These are phyloP conservation scores for Talinum fruticosum DNA, from an alignment of 148 eudicot species.

Conservation along the genomic window DNA sequence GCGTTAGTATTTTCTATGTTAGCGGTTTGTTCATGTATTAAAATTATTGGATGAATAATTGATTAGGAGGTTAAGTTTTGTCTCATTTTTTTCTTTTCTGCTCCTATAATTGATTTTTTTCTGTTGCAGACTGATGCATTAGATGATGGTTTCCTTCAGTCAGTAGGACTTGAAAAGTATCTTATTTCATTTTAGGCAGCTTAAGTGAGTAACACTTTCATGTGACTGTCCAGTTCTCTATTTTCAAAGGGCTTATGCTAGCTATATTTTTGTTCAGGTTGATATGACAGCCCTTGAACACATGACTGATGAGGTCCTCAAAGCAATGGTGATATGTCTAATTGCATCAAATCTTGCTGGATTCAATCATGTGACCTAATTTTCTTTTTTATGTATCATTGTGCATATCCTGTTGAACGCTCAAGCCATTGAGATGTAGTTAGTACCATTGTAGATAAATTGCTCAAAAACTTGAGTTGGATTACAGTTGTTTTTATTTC, in stretches of 20 bases:
- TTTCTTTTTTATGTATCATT: background rate
- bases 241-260: background rate
- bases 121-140: slow-evolving; percentile 56
- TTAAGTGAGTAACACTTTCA: slow-evolving; percentile 47
- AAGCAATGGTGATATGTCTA: slow-evolving; percentile 63
- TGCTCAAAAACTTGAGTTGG: background rate
- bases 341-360: background rate
- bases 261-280: slow-evolving; percentile 48
- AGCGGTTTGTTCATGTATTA: background rate
- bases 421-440: background rate
- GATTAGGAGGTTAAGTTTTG: background rate
- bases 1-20: background rate
- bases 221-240: background rate
- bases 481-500: background rate
- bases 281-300: slow-evolving; percentile 90
- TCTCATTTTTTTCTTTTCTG: background rate
- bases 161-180: slow-evolving; percentile 79
- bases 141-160: slow-evolving; percentile 70
- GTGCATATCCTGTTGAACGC: background rate
- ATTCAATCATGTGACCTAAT: background rate
- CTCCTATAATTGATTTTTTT: background rate
- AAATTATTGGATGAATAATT: background rate
- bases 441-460: background rate
- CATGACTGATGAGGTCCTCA: slow-evolving; percentile 86
- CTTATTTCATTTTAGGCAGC: slow-evolving; percentile 69